These are phyloP conservation scores for Pseudocercospora pini-densiflorae DNA, from an alignment of 2,329 filamentous ascomycete species.

Conservation along the genomic window DNA sequence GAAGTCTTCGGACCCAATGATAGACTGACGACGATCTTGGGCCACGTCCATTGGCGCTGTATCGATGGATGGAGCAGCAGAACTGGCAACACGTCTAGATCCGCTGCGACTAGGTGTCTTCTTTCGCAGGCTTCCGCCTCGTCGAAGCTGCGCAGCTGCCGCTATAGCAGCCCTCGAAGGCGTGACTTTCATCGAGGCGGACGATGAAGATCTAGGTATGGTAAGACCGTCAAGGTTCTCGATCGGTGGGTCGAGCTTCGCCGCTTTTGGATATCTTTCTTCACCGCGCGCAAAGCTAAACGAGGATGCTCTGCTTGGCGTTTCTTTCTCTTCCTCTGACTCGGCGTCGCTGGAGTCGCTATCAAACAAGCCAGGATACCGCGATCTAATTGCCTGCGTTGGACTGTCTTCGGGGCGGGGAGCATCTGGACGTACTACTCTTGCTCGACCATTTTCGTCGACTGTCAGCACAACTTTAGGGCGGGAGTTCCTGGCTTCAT, in stretches of 20 bases:
- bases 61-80: conserved; percentile 33
- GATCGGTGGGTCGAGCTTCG: conserved; percentile 40
- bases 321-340: conserved; percentile 35
- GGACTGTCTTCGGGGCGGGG: conserved; percentile 39
- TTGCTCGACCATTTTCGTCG: conserved; percentile 53
- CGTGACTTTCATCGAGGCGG: conserved; percentile 38
- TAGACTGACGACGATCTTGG: conserved; percentile 25
- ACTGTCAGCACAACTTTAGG: conserved; percentile 49
- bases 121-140: conserved; percentile 39
- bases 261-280: conserved; percentile 37
- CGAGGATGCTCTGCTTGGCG: conserved; percentile 37
- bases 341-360: conserved; percentile 39
- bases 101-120: conserved; percentile 28
- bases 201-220: conserved; percentile 39
- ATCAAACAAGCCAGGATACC: conserved; percentile 53
- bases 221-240: conserved; percentile 41
- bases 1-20: conserved; percentile 22
- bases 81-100: conserved; percentile 17
- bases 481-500: conserved; percentile 44
- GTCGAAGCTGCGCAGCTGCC: conserved; percentile 39
- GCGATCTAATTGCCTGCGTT: conserved; percentile 42
- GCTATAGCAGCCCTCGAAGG: conserved; percentile 42
- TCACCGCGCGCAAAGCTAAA: conserved; percentile 37
- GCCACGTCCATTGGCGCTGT: conserved; percentile 37
- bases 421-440: conserved; percentile 40